Base-by-base conservation (phyloP, 805 yeast species). In the Pichia kluyveri region DNA sequence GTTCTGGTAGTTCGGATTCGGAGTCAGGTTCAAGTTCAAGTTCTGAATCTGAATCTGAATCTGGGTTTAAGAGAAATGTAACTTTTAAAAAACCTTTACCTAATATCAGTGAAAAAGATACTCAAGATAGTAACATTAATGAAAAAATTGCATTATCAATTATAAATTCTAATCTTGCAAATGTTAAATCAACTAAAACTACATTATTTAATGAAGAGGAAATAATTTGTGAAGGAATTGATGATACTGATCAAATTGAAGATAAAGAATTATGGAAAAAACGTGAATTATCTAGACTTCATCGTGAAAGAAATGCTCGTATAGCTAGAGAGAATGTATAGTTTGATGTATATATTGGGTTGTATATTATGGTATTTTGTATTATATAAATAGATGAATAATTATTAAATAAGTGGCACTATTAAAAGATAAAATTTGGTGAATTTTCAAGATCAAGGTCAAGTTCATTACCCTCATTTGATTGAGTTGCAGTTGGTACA, bases 391-490 rank as follows among this genome's bases (percentile, higher is more conserved):
- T 3, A 30, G 6, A 30, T 30, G 14, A 30, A 11, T 30, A 30
- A 30, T 30, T 4, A 5, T 10, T 34, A 34, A 15, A 14, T 34
- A 34, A 34, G 15, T 19, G 23, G 4, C 23, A 19, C 23, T 12
- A 30, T 30, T 12, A 30, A 8, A 30, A 30, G 14, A 10, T 34
- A 15, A 34, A 14, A 34, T 34, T 34, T 34, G 37, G 17, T 14
- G 37, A 34, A 34, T 34, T 12, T 14, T 34, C 37, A 14, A 34
- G 17, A 15, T 34, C 17, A 10, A 34, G 9, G 10, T 40, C 14
- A n/a, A 40, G 23, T 62, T 55, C 15, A 50, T 54, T 36, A 66
- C 59, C 39, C 23, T 43, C 50, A 18, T 42, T 38, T 12, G 43
- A 26, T 9, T 41, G 30, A 2, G 47, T 44, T 9, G 40, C 50